phyloP scores from a whole-genome alignment of 1,284 basidiomycete genomes.

The Fomitopsis pinicola region DNA sequence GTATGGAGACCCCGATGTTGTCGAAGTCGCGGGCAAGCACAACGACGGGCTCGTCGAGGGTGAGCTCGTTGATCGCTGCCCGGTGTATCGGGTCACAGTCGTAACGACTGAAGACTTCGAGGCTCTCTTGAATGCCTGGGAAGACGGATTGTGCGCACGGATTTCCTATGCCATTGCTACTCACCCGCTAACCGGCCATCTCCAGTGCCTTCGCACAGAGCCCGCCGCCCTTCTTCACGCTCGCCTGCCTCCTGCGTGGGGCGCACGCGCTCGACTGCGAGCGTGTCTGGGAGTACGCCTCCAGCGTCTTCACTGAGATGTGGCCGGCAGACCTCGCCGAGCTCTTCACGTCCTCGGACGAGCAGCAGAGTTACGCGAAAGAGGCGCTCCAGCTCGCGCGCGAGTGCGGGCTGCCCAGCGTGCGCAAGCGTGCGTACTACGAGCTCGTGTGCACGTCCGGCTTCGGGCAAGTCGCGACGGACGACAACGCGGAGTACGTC shows the following conservation, averaged over 20 bases:
- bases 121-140: slow-evolving; percentile 29
- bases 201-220: slow-evolving; percentile 22
- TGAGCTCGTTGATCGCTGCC: slow-evolving; percentile 22
- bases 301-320: slow-evolving; percentile 22
- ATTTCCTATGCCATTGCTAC: neutral
- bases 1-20: neutral
- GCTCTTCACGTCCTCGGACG: slow-evolving; percentile 12
- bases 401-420: slow-evolving; percentile 21
- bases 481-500: no score
- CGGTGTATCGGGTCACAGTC: slow-evolving; percentile 22
- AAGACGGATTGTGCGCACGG: slow-evolving; percentile 31
- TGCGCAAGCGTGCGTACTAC: slow-evolving; percentile 35
- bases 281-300: slow-evolving; percentile 21
- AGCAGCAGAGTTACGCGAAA: slow-evolving; percentile 17
- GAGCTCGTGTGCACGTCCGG: slow-evolving; percentile 28
- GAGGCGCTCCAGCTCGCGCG: slow-evolving; percentile 29
- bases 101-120: slow-evolving; percentile 31
- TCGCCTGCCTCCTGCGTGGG: slow-evolving; percentile 28
- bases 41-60: neutral
- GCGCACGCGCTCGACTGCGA: slow-evolving; percentile 24
- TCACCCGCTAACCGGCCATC: neutral
- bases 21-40: neutral
- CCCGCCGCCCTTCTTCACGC: slow-evolving; percentile 22
- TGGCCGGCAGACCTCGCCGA: slow-evolving; percentile 25
- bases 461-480: slow-evolving; percentile 20